Percentiles rank a stretch among this genome's conserved stretches.
phyloP scores from a whole-genome alignment of 140 eudicot genomes.

The Stevia rebaudiana region DNA sequence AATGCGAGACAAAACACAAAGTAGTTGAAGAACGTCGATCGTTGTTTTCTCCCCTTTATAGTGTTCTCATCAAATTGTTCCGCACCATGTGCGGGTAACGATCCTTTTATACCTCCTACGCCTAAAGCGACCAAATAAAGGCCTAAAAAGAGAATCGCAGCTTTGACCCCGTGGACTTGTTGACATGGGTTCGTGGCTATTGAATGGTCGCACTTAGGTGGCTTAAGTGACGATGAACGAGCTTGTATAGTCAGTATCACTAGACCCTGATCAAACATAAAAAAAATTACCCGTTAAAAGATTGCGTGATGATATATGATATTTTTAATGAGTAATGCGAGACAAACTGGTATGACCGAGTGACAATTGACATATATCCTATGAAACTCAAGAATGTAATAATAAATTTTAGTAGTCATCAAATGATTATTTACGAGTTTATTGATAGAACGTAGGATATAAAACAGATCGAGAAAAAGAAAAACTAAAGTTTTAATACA shows the following conservation, averaged over 20 bases:
- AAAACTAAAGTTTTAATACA: too few relatives aligned
- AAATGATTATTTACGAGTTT: too few relatives aligned
- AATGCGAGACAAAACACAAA: slow-evolving; percentile 63
- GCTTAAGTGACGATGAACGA: slow-evolving; percentile 49
- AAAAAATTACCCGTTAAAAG: neutral
- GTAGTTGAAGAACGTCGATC: slow-evolving; percentile 86
- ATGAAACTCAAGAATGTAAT: too few relatives aligned
- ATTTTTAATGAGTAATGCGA: too few relatives aligned
- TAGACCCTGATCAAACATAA: slow-evolving; percentile 45
- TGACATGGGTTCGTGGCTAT: slow-evolving; percentile 33
- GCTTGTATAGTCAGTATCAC: slow-evolving; percentile 78
- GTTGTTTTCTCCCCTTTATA: slow-evolving; percentile 61
- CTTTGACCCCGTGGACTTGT: slow-evolving; percentile 48
- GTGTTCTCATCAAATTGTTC: slow-evolving; percentile 72
- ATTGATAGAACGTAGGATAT: too few relatives aligned
- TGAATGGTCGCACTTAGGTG: slow-evolving; percentile 45
- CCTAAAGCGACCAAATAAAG: slow-evolving; percentile 81
- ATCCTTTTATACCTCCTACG: slow-evolving; percentile 89
- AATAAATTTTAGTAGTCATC: too few relatives aligned
- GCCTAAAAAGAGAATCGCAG: slow-evolving; percentile 63
- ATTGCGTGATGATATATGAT: neutral
- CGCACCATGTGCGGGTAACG: slow-evolving; percentile 80
- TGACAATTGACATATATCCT: too few relatives aligned
- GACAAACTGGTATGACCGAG: too few relatives aligned
- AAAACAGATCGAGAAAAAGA: too few relatives aligned